Conservation (phyloP, 1,284 basidiomycete species). For the Rugosomyces carneus region DNA sequence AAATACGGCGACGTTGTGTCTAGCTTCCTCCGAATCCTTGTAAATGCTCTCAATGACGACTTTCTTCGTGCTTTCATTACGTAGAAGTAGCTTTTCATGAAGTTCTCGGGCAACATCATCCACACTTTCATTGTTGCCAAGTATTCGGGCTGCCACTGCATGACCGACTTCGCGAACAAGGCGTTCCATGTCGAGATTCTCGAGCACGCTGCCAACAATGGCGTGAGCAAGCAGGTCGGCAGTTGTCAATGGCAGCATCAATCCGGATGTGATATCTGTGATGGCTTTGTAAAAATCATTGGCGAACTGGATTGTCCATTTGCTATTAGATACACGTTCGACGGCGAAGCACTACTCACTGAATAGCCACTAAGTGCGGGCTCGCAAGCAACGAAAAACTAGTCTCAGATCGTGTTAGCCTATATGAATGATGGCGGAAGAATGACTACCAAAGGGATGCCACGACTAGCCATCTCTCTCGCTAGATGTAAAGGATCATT, state of each 20-base stretch:
- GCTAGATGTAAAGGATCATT: slow-evolving; percentile 88
- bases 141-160: slow-evolving; percentile 89
- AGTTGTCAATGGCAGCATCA: slow-evolving; percentile 95
- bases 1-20: slow-evolving; percentile 89
- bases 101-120: slow-evolving; percentile 94
- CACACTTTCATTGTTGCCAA: slow-evolving; percentile 86
- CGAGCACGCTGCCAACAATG: slow-evolving; percentile 93
- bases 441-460: slow-evolving; percentile 80
- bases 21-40: slow-evolving; percentile 81
- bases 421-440: slow-evolving; percentile 1
- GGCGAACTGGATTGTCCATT: slow-evolving; percentile 56
- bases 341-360: slow-evolving; percentile 38
- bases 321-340: slow-evolving; percentile 3
- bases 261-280: slow-evolving; percentile 86
- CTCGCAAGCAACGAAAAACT: slow-evolving; percentile 99
- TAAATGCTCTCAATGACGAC: slow-evolving; percentile 97
- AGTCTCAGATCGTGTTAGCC: background rate
- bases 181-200: slow-evolving; percentile 98
- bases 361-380: slow-evolving; percentile 93
- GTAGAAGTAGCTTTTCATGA: slow-evolving; percentile 84
- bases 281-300: slow-evolving; percentile 96
- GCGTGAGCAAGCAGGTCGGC: slow-evolving; percentile 96
- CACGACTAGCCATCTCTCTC: slow-evolving; percentile 82
- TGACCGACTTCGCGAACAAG: slow-evolving; percentile 90
- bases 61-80: slow-evolving; percentile 96